Evolutionary conservation across 2,329 filamentous ascomycete genomes (phyloP).

Genomic region (Lecanicillium sp.): DNA sequence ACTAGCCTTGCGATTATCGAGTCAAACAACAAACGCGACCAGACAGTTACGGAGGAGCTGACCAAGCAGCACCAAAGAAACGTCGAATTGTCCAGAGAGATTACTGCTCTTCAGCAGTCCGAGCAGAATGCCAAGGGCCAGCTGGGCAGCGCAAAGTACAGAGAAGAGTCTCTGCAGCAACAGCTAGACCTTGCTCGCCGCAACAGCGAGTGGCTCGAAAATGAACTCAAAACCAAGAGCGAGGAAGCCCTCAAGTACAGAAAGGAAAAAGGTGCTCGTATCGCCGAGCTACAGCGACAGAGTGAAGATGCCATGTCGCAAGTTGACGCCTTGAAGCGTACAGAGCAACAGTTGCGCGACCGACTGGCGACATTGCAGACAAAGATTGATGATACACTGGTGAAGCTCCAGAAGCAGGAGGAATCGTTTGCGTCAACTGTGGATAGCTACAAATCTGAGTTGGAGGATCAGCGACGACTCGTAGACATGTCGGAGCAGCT

Average conservation of each 20-base stretch:
- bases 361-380: conserved; percentile 76
- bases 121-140: conserved; percentile 75
- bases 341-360: conserved; percentile 70
- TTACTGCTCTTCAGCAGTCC: conserved; percentile 72
- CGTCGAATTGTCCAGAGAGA: conserved; percentile 72
- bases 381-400: conserved; percentile 77
- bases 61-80: conserved; percentile 84
- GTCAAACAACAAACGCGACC: conserved; percentile 79
- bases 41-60: conserved; percentile 77
- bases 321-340: conserved; percentile 69
- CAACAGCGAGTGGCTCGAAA: conserved; percentile 89
- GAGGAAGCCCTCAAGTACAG: conserved; percentile 82
- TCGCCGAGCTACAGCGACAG: conserved; percentile 78
- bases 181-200: conserved; percentile 82
- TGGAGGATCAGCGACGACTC: conserved; percentile 72
- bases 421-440: conserved; percentile 76
- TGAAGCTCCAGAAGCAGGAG: conserved; percentile 76
- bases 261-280: conserved; percentile 87
- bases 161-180: conserved; percentile 82
- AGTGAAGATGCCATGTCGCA: conserved; percentile 77
- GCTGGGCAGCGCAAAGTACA: conserved; percentile 75
- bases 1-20: conserved; percentile 85
- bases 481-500: conserved; percentile 75
- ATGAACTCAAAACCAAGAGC: conserved; percentile 82
- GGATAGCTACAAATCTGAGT: conserved; percentile 77